Base-by-base conservation (phyloP, 2,329 filamentous ascomycete genomes). In the Fusarium succisae region DNA sequence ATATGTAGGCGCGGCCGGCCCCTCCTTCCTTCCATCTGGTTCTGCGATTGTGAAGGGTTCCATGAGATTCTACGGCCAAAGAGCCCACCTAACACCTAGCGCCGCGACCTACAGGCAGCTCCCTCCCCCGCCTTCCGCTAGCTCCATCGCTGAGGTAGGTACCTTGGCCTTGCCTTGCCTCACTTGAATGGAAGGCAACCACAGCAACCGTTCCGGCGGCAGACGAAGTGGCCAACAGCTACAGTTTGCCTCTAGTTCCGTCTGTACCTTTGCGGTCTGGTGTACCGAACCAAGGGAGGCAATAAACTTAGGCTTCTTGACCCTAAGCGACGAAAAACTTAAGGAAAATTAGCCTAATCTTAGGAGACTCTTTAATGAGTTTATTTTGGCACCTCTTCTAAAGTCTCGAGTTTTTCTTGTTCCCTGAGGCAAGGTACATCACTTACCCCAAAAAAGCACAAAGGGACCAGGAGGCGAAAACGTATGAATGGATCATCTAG, bases 51-150 rank as follows among this genome's bases (percentile, higher is more conserved):
- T 78, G 79, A 81, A 81, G 83, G 83, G 82, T 85, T 85, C 83
- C 83, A 85, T 85, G 81, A 77, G 83, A 84, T 85, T 85, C 83
- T 80, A 85, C 81, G 83, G 80, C 77, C 79, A 65, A 72, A 72
- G 64, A 72, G 74, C 54, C 73, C 74, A 73, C 73, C 48, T 32
- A 22, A 22, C 44, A 28, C 6, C 73, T 72, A 69, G 61, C 69
- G 72, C 72, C 66, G 56, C 66, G 53, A 57, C 63, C 51, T 75
- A 63, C 60, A 63, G 61, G 24, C 47, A 50, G 28, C 28, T 50
- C 47, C n/a, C 61, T 35, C 63, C 57, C 60, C 72, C 73, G 65
- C 65, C 55, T 58, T 73, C 69, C 66, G 51, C 11, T 51, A 50
- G 41, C 55, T 35, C 55, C 55, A 48, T 48, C 20, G 17, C 47